Evolutionary conservation across 192 early-diverging fungal genomes (phyloP).

Genomic region (Dissophora globulifera): DNA sequence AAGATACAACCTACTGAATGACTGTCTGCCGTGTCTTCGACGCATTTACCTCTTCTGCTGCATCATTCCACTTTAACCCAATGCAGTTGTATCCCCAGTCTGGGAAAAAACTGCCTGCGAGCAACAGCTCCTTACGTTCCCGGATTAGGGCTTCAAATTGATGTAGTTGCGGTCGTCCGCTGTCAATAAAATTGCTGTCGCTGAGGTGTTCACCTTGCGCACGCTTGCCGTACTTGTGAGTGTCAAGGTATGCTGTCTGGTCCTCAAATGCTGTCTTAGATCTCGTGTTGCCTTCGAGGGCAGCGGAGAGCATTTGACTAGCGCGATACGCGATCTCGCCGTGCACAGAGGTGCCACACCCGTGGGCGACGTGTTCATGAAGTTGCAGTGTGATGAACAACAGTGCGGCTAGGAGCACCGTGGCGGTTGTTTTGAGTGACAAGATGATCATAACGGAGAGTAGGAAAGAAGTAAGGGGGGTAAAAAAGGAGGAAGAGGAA

Average conservation of each 20-base stretch:
- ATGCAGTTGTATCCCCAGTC: slow-evolving; percentile 21
- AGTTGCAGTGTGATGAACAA: no score
- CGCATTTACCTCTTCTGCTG: slow-evolving; percentile 5
- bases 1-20: not conserved
- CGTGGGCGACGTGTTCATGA: not conserved
- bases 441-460: not conserved
- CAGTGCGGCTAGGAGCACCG: no score
- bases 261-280: no score
- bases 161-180: not conserved
- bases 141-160: slow-evolving; percentile 11
- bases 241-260: no score
- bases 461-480: not conserved
- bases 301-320: not conserved
- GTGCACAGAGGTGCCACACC: slow-evolving; percentile 1
- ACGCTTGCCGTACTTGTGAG: no score
- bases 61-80: slow-evolving; percentile 11
- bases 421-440: not conserved
- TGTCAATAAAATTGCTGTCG: no score
- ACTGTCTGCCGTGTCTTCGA: not conserved
- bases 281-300: not conserved
- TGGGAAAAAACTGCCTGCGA: slow-evolving; percentile 14
- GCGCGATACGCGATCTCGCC: not conserved
- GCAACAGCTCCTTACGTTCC: not conserved
- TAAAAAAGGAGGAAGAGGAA: not conserved
- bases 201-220: no score